Percentiles rank a stretch among this genome's conserved stretches.
Evolutionary conservation across 2,329 filamentous ascomycete species (phyloP).

Genomic region (Chaetothyriales sp.): DNA sequence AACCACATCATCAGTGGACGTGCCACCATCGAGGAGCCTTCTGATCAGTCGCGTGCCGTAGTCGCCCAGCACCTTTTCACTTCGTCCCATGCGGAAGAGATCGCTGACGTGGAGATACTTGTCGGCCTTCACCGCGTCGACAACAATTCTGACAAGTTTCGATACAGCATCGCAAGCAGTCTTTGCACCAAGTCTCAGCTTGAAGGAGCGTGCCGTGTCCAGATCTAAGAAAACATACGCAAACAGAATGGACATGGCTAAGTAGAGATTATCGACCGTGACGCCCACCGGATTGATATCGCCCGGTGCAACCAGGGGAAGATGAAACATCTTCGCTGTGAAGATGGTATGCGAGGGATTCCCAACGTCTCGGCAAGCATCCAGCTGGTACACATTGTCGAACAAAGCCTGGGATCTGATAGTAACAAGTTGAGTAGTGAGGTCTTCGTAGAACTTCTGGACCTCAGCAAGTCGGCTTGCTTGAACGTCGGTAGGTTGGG

Average conservation of each 20-base stretch:
- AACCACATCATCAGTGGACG: constrained; percentile 37
- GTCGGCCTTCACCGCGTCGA: constrained; percentile 20
- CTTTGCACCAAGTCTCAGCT: constrained; percentile 15
- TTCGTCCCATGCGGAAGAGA: constrained; percentile 14
- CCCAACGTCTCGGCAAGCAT: constrained; percentile 19
- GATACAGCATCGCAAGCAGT: constrained; percentile 10
- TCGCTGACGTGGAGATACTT: constrained; percentile 25
- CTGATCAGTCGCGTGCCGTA: constrained; percentile 46
- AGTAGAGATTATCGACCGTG: constrained; percentile 18
- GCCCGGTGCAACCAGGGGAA: constrained; percentile 18
- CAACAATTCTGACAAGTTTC: constrained; percentile 17
- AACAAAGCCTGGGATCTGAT: constrained; percentile 21
- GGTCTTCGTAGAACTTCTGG: constrained; percentile 35
- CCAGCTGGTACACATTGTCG: constrained; percentile 22
- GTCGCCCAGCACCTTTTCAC: constrained; percentile 28
- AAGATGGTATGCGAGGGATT: constrained; percentile 22
- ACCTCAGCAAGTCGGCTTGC: constrained; percentile 35
- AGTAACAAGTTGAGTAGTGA: constrained; percentile 26
- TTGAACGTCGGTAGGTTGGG: constrained; percentile 23
- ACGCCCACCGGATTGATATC: constrained; percentile 14
- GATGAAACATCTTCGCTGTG: constrained; percentile 19
- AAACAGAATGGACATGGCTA: constrained; percentile 19
- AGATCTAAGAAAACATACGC: constrained; percentile 21
- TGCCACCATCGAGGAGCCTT: constrained; percentile 35
- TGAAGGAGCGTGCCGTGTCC: constrained; percentile 18